phyloP scores from a whole-genome alignment of 441 rosid species.

The Sinapis alba region DNA sequence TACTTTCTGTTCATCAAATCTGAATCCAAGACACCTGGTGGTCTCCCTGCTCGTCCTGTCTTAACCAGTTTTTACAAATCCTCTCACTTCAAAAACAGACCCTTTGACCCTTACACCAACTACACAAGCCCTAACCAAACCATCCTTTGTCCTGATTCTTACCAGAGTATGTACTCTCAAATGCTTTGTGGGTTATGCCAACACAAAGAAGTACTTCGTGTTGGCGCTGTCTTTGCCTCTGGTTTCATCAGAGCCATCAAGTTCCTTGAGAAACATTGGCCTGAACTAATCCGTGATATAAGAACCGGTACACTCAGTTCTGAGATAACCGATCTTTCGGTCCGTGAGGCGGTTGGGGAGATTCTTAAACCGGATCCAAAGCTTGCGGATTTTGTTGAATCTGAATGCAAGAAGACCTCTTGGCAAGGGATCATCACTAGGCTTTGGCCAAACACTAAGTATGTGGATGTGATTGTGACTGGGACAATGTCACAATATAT shows the following conservation, averaged over 20 bases:
- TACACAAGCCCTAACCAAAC: conserved; percentile 98
- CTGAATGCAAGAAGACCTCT: conserved; percentile 63
- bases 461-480: conserved; percentile 83
- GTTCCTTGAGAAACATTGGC: conserved; percentile 89
- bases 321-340: conserved; percentile 64
- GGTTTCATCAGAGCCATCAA: conserved; percentile 94
- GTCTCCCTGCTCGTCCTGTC: conserved; percentile 89
- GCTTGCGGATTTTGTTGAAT: conserved; percentile 73
- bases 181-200: conserved; percentile 93
- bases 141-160: conserved; percentile 91
- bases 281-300: conserved; percentile 57
- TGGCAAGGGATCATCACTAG: conserved; percentile 93
- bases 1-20: conserved; percentile 93
- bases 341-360: conserved; percentile 70
- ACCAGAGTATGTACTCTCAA: conserved; percentile 97
- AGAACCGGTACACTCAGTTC: conserved; percentile 66
- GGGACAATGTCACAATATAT: conserved; percentile 84
- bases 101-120: conserved; percentile 87
- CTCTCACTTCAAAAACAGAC: conserved; percentile 76
- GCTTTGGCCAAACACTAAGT: conserved; percentile 95
- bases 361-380: conserved; percentile 78
- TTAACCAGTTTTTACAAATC: conserved; percentile 94
- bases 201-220: conserved; percentile 82
- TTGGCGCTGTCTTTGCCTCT: conserved; percentile 98
- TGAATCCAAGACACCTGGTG: conserved; percentile 87